phyloP scores from a whole-genome alignment of 2,329 filamentous ascomycete species.

The Curvularia lunata region DNA sequence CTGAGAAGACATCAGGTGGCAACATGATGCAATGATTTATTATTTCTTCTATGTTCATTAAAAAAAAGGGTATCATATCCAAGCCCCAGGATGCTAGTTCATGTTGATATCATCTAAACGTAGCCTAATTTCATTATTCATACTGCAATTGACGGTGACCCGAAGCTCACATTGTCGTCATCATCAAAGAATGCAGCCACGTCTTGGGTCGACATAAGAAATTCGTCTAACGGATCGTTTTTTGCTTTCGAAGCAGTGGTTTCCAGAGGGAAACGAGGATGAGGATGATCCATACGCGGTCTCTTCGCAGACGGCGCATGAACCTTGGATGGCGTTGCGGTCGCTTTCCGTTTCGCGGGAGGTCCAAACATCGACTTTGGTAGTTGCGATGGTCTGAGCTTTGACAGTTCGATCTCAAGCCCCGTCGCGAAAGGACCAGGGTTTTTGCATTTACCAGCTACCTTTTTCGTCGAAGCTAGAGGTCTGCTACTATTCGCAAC shows the following conservation, averaged over 20 bases:
- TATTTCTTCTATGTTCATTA: neutral
- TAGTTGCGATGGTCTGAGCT: conserved; percentile 12
- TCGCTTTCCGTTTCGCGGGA: conserved; percentile 4
- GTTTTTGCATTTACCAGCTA: conserved; percentile 12
- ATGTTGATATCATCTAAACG: conserved; percentile 1
- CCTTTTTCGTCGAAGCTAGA: conserved; percentile 1
- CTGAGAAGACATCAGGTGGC: neutral
- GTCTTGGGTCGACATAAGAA: conserved; percentile 38
- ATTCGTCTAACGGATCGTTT: conserved; percentile 20
- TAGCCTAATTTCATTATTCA: conserved; percentile 9
- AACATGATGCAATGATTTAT: neutral
- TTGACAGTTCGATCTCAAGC: conserved; percentile 8
- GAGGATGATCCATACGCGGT: neutral
- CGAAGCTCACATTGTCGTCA: conserved; percentile 27
- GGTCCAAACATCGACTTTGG: conserved; percentile 5
- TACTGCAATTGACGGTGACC: conserved; percentile 30
- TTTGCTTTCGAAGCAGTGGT: neutral
- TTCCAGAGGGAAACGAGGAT: neutral
- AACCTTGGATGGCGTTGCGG: neutral
- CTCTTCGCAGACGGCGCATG: neutral
- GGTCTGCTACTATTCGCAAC: conserved; percentile 3
- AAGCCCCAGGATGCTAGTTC: neutral
- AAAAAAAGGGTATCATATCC: conserved; percentile 7
- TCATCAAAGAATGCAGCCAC: conserved; percentile 37
- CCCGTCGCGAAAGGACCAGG: conserved; percentile 13